Conservation (phyloP, 163 green algal species). For the Coccomyxa subellipsoidea region DNA sequence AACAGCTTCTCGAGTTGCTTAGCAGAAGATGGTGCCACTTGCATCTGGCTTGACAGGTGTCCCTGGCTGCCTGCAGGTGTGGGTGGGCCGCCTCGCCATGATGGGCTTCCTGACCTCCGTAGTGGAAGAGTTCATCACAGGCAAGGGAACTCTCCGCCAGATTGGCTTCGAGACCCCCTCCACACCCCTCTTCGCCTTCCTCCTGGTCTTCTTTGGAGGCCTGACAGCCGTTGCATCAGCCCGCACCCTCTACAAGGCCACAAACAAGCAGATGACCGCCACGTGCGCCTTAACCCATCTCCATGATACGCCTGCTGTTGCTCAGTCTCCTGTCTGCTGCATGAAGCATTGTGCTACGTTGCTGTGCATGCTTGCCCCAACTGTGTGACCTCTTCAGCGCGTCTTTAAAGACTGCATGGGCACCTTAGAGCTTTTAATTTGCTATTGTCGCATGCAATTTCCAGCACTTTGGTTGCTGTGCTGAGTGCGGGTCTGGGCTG, state of each 20-base stretch:
- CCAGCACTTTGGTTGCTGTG: no score
- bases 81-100: conserved; percentile 63
- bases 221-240: conserved; percentile 34
- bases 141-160: conserved; percentile 56
- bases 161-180: conserved; percentile 53
- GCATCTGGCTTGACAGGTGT: no score
- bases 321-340: no score
- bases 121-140: conserved; percentile 42
- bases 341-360: no score
- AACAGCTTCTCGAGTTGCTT: no score
- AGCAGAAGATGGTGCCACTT: no score
- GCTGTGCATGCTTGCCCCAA: no score
- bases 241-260: conserved; percentile 43
- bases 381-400: no score
- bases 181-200: conserved; percentile 18
- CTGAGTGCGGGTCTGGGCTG: no score
- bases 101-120: conserved; percentile 57
- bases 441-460: no score
- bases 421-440: no score
- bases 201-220: background rate
- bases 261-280: conserved; percentile 43
- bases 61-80: conserved; percentile 48
- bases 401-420: no score
- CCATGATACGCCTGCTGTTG: background rate
- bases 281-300: conserved; percentile 19